Evolutionary conservation across 2,329 filamentous ascomycete genomes (phyloP), one percentile per base, ranked within the genome.

Genomic region (Neurospora crassa): DNA sequence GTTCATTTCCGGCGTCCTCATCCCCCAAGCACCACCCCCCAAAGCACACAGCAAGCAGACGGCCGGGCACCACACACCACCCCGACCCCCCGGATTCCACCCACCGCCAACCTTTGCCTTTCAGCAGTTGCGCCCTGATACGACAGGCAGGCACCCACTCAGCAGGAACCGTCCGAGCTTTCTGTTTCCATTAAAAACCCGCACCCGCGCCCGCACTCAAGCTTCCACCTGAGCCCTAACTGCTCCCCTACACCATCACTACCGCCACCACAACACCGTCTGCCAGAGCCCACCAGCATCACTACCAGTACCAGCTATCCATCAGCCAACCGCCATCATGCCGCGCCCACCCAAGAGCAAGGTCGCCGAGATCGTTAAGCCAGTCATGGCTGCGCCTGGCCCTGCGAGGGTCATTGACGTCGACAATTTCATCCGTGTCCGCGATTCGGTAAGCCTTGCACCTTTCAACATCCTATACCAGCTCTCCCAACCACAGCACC

Each of bases 341-440:
- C 81, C 83, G 78, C 83, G 83, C 75, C 82, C 81, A 43, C 78
- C 82, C 72, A 85, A 84, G 81, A 80, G 82, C 78, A 79, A 79
- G 73, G 68, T 72, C 72, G 69, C 67, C 29, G 74, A 75, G 69
- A 71, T 72, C 69, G 47, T 71, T 18, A 74, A 74, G 72, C 72
- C 70, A 67, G 70, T 71, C 20, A 72, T 73, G 24, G 74, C 72
- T 34, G 75, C 77, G 68, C 76, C 76, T 70, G 74, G 71, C 72
- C 74, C 76, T 72, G 79, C 71, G 77, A 80, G 84, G 76, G 81
- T 84, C 59, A 88, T 92, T 74, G 89, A 93, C 73, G 86, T 91
- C 71, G 90, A 93, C 72, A 91, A 92, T 80, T 95, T 95, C 80
- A 87, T 92, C 73, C 87, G 90, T 78, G 93, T 94, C 68, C 89